Base-by-base conservation (phyloP, 495 filamentous ascomycete genomes). In the Penicillium simplicissimum region DNA sequence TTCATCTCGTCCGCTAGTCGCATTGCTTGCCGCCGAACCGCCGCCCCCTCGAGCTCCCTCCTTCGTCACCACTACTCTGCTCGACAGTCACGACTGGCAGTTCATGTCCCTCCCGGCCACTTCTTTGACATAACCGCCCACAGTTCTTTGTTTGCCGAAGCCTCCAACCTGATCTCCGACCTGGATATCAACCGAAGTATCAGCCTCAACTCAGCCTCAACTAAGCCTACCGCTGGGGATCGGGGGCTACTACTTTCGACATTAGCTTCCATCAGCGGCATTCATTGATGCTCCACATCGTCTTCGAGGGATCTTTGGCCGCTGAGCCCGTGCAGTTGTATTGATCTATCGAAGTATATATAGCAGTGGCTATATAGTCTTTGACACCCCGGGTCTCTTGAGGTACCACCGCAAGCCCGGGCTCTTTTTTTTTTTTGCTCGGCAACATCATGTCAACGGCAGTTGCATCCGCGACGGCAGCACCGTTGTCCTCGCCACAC, bases 401-500 rank as follows among this genome's bases (percentile, higher is more conserved):
- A 38, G 34, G 17, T 55, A 23, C 21, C 14, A 28, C 53, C 8
- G 21, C 53, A 15, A 53, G 35, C 37, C 19, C 51, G 52, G 34
- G 8, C 47, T 59, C 55, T 45, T 47, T 51, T 52, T 35, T 52
- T 35, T 57, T 35, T 37, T n/a, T 57, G 9, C 19, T 42, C 25
- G 14, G 51, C 17, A 40, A 55, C 48, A 52, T 42, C 63, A 84
- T 84, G 82, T 83, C 81, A 52, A 84, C 80, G 58, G 81, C 79
- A 25, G 79, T 84, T 66, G 81, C 81, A 65, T 73, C 80, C 68
- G 79, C 75, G 45, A 67, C 76, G 48, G 71, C 76, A 40, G 75
- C 77, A 52, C 74, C 81, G 42, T 66, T 84, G 65, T 67, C 81
- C 52, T 76, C 80, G 61, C 75, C 80, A 63, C 78, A 77, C 67